Evolutionary conservation across 768 basidiomycete genomes (phyloP).

Genomic region (Termitomyces sp.): DNA sequence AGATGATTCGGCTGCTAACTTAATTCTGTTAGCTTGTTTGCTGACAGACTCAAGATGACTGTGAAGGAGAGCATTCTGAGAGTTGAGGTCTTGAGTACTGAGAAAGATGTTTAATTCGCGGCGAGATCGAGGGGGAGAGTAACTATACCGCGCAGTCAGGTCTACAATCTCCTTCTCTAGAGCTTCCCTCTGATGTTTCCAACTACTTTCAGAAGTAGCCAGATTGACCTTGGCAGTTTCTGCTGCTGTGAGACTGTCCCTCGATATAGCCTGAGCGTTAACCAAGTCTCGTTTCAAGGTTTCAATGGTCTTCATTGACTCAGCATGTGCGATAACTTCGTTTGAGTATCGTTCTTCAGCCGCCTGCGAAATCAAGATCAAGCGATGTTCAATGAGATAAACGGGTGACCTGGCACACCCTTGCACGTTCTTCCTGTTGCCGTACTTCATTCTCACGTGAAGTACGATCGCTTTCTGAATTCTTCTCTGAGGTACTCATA

Average conservation of each 20-base stretch:
- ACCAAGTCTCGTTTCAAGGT: conserved; percentile 59
- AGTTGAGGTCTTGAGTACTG: conserved; percentile 68
- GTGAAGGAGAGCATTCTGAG: conserved; percentile 75
- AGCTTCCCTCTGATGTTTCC: conserved; percentile 72
- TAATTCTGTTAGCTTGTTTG: conserved; percentile 76
- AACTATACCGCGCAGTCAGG: conserved; percentile 58
- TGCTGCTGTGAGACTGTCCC: conserved; percentile 55
- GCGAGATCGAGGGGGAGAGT: background rate
- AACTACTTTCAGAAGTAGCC: conserved; percentile 65
- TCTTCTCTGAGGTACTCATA: conserved; percentile 69
- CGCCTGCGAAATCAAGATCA: conserved; percentile 29
- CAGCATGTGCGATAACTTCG: conserved; percentile 83
- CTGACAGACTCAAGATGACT: conserved; percentile 83
- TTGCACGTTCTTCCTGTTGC: conserved; percentile 61
- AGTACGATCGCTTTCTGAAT: conserved; percentile 55
- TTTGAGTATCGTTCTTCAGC: conserved; percentile 79
- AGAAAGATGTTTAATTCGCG: background rate
- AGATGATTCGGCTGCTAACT: conserved; percentile 58
- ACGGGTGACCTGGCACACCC: conserved; percentile 32
- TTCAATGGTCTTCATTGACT: conserved; percentile 71
- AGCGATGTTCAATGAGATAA: background rate
- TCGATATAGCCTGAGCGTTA: conserved; percentile 41
- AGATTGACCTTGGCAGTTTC: conserved; percentile 77
- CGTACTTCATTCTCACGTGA: conserved; percentile 64
- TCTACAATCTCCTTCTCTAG: conserved; percentile 76